Percentiles rank a stretch among this genome's conserved stretches.
Evolutionary conservation across 2,329 filamentous ascomycete species (phyloP).

Genomic region (Ilyonectria destructans): DNA sequence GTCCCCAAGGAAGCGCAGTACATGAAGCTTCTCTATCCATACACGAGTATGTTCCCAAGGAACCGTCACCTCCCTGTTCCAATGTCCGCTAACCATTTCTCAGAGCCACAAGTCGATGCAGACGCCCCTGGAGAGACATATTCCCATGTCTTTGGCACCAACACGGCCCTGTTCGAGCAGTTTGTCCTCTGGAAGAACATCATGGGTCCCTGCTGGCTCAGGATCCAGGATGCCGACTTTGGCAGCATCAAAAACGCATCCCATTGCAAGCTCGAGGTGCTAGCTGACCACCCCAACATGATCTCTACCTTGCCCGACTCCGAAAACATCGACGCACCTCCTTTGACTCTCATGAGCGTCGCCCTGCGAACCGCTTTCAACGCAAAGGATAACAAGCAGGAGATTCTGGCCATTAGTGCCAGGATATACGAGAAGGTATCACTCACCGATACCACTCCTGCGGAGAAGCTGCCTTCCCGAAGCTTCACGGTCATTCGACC

Average conservation of each 20-base stretch:
- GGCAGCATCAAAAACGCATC: conserved; percentile 90
- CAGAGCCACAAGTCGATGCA: conserved; percentile 79
- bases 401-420: conserved; percentile 92
- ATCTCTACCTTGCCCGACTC: conserved; percentile 82
- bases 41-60: conserved; percentile 72
- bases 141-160: conserved; percentile 93
- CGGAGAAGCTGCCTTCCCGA: conserved; percentile 89
- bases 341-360: conserved; percentile 96
- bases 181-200: conserved; percentile 99
- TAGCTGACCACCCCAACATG: conserved; percentile 83
- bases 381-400: conserved; percentile 93
- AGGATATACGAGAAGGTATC: conserved; percentile 94
- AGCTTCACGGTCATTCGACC: conserved; percentile 95
- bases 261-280: conserved; percentile 95
- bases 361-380: conserved; percentile 92
- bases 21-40: conserved; percentile 95
- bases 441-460: conserved; percentile 88
- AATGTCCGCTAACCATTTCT: conserved; percentile 36
- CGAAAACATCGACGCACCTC: conserved; percentile 87
- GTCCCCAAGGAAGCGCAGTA: conserved; percentile 94
- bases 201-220: conserved; percentile 98
- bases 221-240: conserved; percentile 90
- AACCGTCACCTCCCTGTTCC: neutral
- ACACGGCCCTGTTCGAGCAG: conserved; percentile 95
- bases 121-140: conserved; percentile 86